These are phyloP conservation scores for Allantophomopsis cytisporea DNA, from an alignment of 2,329 filamentous ascomycete genomes.

Conservation along the genomic window DNA sequence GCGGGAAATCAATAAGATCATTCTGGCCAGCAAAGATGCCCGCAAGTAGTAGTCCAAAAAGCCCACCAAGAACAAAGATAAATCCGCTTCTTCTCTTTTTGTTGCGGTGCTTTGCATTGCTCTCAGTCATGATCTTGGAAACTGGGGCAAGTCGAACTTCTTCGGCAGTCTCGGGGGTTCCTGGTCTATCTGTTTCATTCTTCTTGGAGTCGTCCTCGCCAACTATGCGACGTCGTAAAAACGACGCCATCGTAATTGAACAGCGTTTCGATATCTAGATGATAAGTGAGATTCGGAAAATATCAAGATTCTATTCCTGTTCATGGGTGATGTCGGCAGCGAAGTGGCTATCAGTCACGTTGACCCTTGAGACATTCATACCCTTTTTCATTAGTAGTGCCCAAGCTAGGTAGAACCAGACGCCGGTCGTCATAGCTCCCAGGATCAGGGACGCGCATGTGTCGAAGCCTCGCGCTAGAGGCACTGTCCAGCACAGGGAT, in stretches of 20 bases:
- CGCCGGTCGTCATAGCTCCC: too few species aligned
- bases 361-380: too few species aligned
- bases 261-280: too few species aligned
- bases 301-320: too few species aligned
- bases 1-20: constrained; percentile 73
- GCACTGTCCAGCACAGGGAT: too few species aligned
- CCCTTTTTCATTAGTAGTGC: too few species aligned
- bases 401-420: too few species aligned
- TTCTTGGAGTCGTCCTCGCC: constrained; percentile 4
- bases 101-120: constrained; percentile 1
- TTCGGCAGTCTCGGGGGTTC: constrained; percentile 16
- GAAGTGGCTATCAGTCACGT: too few species aligned
- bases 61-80: constrained; percentile 74
- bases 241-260: constrained; percentile 5
- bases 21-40: constrained; percentile 83
- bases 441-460: too few species aligned
- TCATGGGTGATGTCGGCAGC: too few species aligned
- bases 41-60: constrained; percentile 83
- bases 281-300: too few species aligned
- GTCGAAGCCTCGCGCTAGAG: too few species aligned
- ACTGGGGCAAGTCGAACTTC: constrained; percentile 36
- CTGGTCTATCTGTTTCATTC: constrained; percentile 3
- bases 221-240: constrained; percentile 11
- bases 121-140: constrained; percentile 23
- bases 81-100: constrained; percentile 66